phyloP scores from a whole-genome alignment of 2,329 filamentous ascomycete genomes.

The Monosporascus sp. region DNA sequence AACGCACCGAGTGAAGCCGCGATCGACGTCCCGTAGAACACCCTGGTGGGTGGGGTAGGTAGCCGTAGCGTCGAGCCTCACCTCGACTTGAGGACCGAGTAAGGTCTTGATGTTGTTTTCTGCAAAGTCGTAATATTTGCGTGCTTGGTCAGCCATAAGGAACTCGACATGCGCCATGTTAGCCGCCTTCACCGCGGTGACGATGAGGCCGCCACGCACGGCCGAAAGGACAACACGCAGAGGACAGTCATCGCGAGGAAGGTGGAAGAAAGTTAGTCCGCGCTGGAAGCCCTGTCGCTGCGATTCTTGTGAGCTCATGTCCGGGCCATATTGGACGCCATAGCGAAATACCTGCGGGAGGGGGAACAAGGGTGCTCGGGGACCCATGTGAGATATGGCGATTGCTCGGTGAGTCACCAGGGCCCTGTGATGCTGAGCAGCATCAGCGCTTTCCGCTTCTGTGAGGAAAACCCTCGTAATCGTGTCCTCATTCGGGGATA shows the following conservation, averaged over 20 bases:
- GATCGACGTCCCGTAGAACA: neutral
- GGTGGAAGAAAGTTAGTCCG: neutral
- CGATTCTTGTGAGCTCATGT: neutral
- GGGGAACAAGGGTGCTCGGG: neutral
- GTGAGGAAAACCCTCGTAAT: neutral
- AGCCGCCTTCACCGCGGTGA: neutral
- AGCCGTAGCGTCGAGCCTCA: neutral
- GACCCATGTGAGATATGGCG: neutral
- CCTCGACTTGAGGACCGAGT: neutral
- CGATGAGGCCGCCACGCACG: neutral
- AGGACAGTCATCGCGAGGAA: neutral
- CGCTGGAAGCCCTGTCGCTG: neutral
- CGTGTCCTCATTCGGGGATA: neutral
- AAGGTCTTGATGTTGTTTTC: too few species aligned
- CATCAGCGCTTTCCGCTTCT: neutral
- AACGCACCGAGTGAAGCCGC: constrained; percentile 3
- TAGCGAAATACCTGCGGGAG: neutral
- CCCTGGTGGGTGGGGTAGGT: constrained; percentile 4
- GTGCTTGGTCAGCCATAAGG: too few species aligned
- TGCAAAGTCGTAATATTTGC: too few species aligned
- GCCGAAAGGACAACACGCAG: neutral
- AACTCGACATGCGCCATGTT: too few species aligned
- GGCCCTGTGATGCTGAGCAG: neutral
- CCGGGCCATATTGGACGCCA: neutral
- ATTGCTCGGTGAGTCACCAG: neutral